Evolutionary conservation across 2,329 filamentous ascomycete species (phyloP).

Genomic region (Grosmannia clavigera): DNA sequence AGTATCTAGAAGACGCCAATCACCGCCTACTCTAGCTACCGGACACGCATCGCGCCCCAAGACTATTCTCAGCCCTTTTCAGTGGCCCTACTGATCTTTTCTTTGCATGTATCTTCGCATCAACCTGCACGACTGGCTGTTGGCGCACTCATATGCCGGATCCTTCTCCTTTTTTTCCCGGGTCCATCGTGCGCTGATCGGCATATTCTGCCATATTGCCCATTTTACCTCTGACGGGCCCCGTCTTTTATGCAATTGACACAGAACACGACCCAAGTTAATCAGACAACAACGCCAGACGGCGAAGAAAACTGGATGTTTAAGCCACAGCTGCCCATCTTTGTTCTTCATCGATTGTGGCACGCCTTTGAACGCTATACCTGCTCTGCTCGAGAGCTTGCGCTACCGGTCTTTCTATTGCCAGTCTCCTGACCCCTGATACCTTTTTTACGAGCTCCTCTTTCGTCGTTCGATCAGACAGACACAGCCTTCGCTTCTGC

Average conservation of each 20-base stretch:
- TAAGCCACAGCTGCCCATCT: not conserved
- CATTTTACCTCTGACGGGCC: conserved; percentile 14
- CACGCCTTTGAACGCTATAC: not conserved
- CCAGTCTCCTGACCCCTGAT: not conserved
- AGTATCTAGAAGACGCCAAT: not conserved
- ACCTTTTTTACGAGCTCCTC: not conserved
- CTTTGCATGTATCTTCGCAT: not conserved
- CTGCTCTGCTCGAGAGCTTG: not conserved
- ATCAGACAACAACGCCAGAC: not conserved
- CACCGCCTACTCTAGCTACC: not conserved
- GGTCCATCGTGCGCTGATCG: conserved; percentile 9
- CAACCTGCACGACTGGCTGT: not conserved
- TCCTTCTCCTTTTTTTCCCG: conserved; percentile 2
- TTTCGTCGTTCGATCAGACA: not conserved
- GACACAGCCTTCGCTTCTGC: not conserved
- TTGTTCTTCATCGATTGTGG: not conserved
- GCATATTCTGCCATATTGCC: not conserved
- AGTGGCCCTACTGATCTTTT: not conserved
- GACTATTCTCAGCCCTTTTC: not conserved
- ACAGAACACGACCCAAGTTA: not conserved
- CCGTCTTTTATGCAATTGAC: conserved; percentile 17
- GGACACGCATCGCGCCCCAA: not conserved
- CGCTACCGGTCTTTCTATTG: not conserved
- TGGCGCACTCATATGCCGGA: not conserved
- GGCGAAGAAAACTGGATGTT: not conserved